phyloP scores from a whole-genome alignment of 2,329 filamentous ascomycete genomes.

The Talaromyces sp. region DNA sequence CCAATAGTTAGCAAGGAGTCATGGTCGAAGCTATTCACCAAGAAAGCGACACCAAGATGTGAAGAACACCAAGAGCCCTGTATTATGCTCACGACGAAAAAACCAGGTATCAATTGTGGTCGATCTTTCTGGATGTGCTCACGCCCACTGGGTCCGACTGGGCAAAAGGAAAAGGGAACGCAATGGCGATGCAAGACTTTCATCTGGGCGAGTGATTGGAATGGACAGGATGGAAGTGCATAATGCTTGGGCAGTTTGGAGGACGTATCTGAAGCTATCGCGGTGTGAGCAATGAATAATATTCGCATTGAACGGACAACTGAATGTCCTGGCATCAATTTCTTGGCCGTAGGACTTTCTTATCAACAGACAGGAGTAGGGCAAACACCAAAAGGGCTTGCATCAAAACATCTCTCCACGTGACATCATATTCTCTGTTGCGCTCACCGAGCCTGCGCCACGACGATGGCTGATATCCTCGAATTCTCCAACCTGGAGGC shows the following conservation, averaged over 20 bases:
- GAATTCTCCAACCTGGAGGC: not conserved
- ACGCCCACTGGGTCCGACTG: conserved; percentile 79
- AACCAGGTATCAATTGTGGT: conserved; percentile 76
- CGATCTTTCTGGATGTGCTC: conserved; percentile 65
- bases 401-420: not conserved
- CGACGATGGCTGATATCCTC: not conserved
- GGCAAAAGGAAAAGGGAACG: conserved; percentile 76
- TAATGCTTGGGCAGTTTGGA: not conserved
- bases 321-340: not conserved
- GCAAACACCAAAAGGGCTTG: not conserved
- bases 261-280: not conserved
- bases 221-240: conserved; percentile 26
- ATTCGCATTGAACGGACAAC: not conserved
- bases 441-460: not conserved
- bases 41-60: conserved; percentile 70
- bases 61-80: conserved; percentile 83
- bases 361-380: not conserved
- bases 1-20: conserved; percentile 72
- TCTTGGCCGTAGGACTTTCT: not conserved
- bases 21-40: conserved; percentile 81
- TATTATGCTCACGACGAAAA: conserved; percentile 79
- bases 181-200: conserved; percentile 88
- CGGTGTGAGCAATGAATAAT: not conserved
- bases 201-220: conserved; percentile 66
- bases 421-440: not conserved